Evolutionary conservation across 2,329 filamentous ascomycete genomes (phyloP), one percentile per base, ranked within the genome.

Genomic region (Polychaeton citri): DNA sequence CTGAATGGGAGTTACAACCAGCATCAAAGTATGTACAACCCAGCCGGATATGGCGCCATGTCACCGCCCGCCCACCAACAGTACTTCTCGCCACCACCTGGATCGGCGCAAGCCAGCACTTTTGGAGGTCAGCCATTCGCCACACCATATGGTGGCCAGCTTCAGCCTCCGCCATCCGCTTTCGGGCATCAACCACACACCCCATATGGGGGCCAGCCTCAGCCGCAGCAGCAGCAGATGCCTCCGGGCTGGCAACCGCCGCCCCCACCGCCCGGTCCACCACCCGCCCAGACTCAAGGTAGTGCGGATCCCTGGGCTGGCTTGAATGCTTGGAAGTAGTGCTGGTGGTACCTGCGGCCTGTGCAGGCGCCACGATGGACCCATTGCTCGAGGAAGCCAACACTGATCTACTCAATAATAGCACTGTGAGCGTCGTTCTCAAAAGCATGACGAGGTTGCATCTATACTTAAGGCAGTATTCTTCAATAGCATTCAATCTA

Each of bases 241-340:
- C 74, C 74, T 9, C 68, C 74, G 35, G 76, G 76, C 4, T 81
- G 79, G 51, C 67, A 80, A 18, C 76, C 75, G 0, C 76, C 76
- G 13, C 77, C 76, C 3, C 77, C 77, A 8, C 77, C 76, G 0
- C 76, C 76, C 1, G 73, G 74, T 2, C 75, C 73, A 5, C 74
- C 76, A 33, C 71, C 71, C 10, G 59, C 65, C 33, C 65, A 68
- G 30, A 68, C 69, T n/a, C 77, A 71, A 49, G 60, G 63, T 38
- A 28, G 41, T 30, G 42, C 47, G 42, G 76, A 84, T 64, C 79
- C 78, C 6, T 84, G 77, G 77, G 76, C 77, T 12, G 79, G 78
- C 4, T 55, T 84, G 46, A 79, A 71, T 60, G 72, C 70, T 32
- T 82, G 78, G 78, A 80, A 79, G 55, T 81, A 45, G 53, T 34